These are phyloP conservation scores for Graphiopsis chlorocephala DNA, from an alignment of 2,329 filamentous ascomycete genomes.

Conservation along the genomic window DNA sequence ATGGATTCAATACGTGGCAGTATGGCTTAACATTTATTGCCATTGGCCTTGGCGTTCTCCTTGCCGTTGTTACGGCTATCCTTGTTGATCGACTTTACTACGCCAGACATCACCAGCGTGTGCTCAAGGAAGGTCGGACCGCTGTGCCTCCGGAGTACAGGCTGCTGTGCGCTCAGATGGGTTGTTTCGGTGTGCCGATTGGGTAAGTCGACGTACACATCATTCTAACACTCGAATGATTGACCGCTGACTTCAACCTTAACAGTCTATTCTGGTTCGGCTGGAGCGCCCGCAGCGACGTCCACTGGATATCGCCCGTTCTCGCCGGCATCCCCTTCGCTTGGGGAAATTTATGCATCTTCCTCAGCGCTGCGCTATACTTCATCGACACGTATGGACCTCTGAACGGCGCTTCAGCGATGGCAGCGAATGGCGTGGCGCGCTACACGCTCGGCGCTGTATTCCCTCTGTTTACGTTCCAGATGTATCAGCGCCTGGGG, in stretches of 20 bases:
- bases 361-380: slow-evolving; percentile 42
- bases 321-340: slow-evolving; percentile 35
- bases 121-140: slow-evolving; percentile 27
- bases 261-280: slow-evolving; percentile 39
- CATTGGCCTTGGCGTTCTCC: slow-evolving; percentile 64
- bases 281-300: slow-evolving; percentile 35
- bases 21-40: slow-evolving; percentile 73
- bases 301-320: slow-evolving; percentile 41
- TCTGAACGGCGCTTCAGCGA: slow-evolving; percentile 55
- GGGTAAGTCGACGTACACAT: slow-evolving; percentile 21
- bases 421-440: slow-evolving; percentile 58
- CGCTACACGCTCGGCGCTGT: slow-evolving; percentile 56
- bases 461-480: slow-evolving; percentile 61
- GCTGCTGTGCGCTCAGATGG: slow-evolving; percentile 36
- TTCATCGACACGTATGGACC: slow-evolving; percentile 57
- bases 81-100: slow-evolving; percentile 39
- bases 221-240: not conserved
- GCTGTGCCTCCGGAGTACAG: slow-evolving; percentile 35
- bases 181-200: slow-evolving; percentile 34
- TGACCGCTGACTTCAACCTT: not conserved
- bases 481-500: slow-evolving; percentile 30
- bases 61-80: slow-evolving; percentile 46
- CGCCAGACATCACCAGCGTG: slow-evolving; percentile 31
- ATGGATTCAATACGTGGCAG: slow-evolving; percentile 76
- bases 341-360: slow-evolving; percentile 33